phyloP scores from a whole-genome alignment of 2,329 filamentous ascomycete genomes.

The Colletotrichum somersetense region DNA sequence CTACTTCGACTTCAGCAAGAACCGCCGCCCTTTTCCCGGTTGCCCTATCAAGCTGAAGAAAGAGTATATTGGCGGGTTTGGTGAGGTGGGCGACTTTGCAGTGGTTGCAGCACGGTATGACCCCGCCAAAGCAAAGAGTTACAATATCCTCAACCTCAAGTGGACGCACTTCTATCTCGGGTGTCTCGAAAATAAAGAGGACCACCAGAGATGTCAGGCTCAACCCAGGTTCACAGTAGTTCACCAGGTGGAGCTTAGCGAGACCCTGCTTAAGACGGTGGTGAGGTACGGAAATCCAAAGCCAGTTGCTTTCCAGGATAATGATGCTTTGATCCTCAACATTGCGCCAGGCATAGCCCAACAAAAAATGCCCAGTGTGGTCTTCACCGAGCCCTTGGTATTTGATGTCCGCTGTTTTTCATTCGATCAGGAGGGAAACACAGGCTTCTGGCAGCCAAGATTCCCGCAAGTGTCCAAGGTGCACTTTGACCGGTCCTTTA shows the following conservation, averaged over 20 bases:
- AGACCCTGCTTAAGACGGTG: slow-evolving; percentile 64
- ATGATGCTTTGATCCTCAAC: slow-evolving; percentile 59
- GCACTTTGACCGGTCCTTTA: slow-evolving; percentile 79
- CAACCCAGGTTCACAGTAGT: slow-evolving; percentile 76
- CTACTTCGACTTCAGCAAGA: slow-evolving; percentile 73
- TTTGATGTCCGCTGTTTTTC: slow-evolving; percentile 85
- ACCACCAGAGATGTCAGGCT: slow-evolving; percentile 62
- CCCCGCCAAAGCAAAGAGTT: slow-evolving; percentile 69
- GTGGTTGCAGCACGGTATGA: slow-evolving; percentile 82
- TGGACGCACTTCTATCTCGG: slow-evolving; percentile 89
- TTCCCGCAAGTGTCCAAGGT: slow-evolving; percentile 84
- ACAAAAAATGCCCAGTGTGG: slow-evolving; percentile 58
- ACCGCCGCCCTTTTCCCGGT: slow-evolving; percentile 54
- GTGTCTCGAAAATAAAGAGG: slow-evolving; percentile 77
- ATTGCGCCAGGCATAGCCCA: slow-evolving; percentile 60
- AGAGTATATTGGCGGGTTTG: slow-evolving; percentile 81
- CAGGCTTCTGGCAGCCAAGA: slow-evolving; percentile 78
- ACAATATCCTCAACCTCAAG: slow-evolving; percentile 65
- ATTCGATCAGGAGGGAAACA: slow-evolving; percentile 79
- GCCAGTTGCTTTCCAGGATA: slow-evolving; percentile 54
- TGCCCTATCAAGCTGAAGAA: slow-evolving; percentile 88
- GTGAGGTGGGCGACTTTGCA: slow-evolving; percentile 86
- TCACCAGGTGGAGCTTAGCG: slow-evolving; percentile 70
- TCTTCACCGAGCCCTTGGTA: slow-evolving; percentile 79
- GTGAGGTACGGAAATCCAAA: slow-evolving; percentile 60